Base-by-base conservation (phyloP, 2,329 filamentous ascomycete species). In the Scytalidium lignicola region DNA sequence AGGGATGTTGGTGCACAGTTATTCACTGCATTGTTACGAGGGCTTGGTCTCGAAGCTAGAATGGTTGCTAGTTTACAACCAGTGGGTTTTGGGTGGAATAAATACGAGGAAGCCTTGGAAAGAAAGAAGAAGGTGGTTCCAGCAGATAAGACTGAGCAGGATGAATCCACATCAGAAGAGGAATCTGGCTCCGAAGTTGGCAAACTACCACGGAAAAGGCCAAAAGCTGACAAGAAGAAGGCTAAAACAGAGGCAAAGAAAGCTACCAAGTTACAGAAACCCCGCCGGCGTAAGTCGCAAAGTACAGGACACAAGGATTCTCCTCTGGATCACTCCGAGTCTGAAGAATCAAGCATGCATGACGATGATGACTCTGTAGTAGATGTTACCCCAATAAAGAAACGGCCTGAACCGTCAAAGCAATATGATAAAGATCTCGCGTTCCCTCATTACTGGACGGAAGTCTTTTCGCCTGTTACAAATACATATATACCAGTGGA, bases 381-480 rank as follows among this genome's bases (percentile, higher is more conserved):
- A 7, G 80, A 86, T 48, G 56, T 85, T 8, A 63, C 62, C 13
- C 59, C 61, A 29, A 53, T 43, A 6, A 58, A 45, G 42, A 47
- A 44, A 37, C 42, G 48, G 15, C 28, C 23, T 17, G 42, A 44
- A 17, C 49, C 56, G n/a, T 60, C 59, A 12, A 75, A 74, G 51
- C 74, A 76, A 47, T 88, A 85, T 58, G 90, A 95, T 58, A 74
- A 77, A 18, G 90, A 95, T 57, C 74, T 96, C 22, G 80, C 84
- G 2, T 93, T 85, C 56, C 91, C 93, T 1, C 86, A 88, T 45
- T 97, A 97, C 66, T 99, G 93, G 93, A 86, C 87, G 0, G 93
- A 99, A 66, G 86, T 88, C 2, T 74, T 93, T 2, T 96, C 91
- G 0, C 86, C 90, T 2, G 75, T 89, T 3, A 92, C 88, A 0